Conservation (phyloP, 2,329 filamentous ascomycete genomes). For the Thelonectria blattea region DNA sequence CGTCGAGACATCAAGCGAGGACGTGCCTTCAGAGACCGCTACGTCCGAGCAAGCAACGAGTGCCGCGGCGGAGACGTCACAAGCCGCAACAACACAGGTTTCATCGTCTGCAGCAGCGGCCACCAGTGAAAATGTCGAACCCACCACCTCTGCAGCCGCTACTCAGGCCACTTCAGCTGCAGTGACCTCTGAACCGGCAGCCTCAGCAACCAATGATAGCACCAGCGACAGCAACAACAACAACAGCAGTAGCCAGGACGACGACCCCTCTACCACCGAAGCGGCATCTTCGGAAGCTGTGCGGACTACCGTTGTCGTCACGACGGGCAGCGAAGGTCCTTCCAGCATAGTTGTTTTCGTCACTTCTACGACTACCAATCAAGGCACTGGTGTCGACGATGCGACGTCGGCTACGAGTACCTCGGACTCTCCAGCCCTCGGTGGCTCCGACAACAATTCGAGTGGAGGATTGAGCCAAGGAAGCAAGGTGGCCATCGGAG, state of each 20-base stretch:
- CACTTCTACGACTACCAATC: conserved; percentile 34
- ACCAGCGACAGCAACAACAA: conserved; percentile 19
- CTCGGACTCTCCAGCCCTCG: conserved; percentile 39
- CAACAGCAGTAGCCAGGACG: conserved; percentile 11
- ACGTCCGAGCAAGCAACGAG: not conserved
- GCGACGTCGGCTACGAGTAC: conserved; percentile 36
- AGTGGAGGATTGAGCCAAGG: conserved; percentile 60
- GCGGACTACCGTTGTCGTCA: conserved; percentile 32
- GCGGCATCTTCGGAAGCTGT: conserved; percentile 6
- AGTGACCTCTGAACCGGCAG: not conserved
- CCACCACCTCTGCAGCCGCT: conserved; percentile 1
- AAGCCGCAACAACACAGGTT: conserved; percentile 16
- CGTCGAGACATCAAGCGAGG: not conserved
- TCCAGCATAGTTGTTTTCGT: conserved; percentile 38
- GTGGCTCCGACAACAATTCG: conserved; percentile 35
- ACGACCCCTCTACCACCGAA: conserved; percentile 19
- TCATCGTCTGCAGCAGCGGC: conserved; percentile 6
- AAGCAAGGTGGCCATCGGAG: conserved; percentile 86
- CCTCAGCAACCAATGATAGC: conserved; percentile 9
- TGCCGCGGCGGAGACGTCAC: not conserved
- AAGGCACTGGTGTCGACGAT: conserved; percentile 12
- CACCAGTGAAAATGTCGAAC: conserved; percentile 2
- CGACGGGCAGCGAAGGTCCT: conserved; percentile 28
- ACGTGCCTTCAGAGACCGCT: not conserved
- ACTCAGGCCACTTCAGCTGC: not conserved